Evolutionary conservation across 441 rosid genomes (phyloP), one percentile per base, ranked within the genome.

Genomic region (Adansonia rubrostipa): DNA sequence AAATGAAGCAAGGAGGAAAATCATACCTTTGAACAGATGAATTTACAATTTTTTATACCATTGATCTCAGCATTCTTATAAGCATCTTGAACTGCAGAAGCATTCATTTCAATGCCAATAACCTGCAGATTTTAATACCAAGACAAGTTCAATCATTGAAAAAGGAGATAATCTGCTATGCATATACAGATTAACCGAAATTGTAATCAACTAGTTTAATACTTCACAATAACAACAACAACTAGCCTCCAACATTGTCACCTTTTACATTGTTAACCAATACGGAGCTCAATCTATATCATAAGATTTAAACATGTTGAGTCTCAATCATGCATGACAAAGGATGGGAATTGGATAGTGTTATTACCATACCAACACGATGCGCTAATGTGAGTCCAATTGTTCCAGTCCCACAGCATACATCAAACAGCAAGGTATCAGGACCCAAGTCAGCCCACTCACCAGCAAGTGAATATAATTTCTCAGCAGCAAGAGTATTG

Each of bases 381-480:
- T 89, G 92, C 2, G 98, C 99, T 62, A 93, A 79, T 2, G 98
- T 96, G 54, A 96, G 95, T 53, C 98, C 99, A 33, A 96, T 96
- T 47, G 97, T 94, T 78, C 99, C 97, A 50, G 99, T 96, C 70
- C 99, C 99, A 80, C 99, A 96, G 81, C 99, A 96, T 75, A 96
- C 82, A 80, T 96, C 98, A 80, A 96, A 96, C 7, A 96, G 87
- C 81, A 96, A 82, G 36, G 97, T 94, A 81, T 93, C 94, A 17
- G 93, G 92, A 80, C 92, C 92, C 82, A 96, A 85, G 79, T 81
- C 89, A 84, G 98, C 99, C 97, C 98, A 96, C 79, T 96, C 96
- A 71, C 98, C 99, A 83, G 98, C 98, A 82, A 94, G 93, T 4
- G 97, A 85, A 86, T 90, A 96, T 36, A 96, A 87, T 86, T 91